Conservation (phyloP, 441 rosid genomes). For the Macaranga tanarius region DNA sequence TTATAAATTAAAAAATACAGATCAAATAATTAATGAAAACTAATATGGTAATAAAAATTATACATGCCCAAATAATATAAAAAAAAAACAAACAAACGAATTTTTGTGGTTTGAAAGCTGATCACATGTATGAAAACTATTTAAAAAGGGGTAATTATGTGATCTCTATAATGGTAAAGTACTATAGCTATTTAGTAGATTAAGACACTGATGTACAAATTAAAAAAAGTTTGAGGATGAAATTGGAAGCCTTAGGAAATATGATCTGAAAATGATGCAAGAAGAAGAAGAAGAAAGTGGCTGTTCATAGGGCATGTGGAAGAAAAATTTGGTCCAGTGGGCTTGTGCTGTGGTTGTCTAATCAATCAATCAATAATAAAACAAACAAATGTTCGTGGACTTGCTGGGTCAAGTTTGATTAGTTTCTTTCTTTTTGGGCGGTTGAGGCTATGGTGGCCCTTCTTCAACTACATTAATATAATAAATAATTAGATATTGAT, state of each 20-base stretch:
- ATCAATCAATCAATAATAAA: slow-evolving; percentile 28
- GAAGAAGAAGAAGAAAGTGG: background rate
- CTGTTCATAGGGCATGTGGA: slow-evolving; percentile 32
- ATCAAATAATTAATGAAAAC: too few species aligned
- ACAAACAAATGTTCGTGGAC: slow-evolving; percentile 29
- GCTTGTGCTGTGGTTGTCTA: slow-evolving; percentile 15
- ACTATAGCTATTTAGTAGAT: too few species aligned
- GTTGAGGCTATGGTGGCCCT: slow-evolving; percentile 23
- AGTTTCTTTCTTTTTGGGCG: slow-evolving; percentile 35
- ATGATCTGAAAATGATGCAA: background rate
- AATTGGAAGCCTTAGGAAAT: background rate
- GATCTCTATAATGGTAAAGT: too few species aligned
- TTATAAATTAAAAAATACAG: too few species aligned
- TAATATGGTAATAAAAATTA: too few species aligned
- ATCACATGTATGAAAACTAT: too few species aligned
- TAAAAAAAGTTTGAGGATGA: background rate
- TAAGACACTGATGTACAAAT: background rate
- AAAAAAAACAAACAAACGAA: too few species aligned
- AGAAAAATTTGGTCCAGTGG: slow-evolving; percentile 17
- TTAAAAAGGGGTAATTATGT: too few species aligned
- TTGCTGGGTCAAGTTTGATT: slow-evolving; percentile 25
- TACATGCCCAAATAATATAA: too few species aligned
- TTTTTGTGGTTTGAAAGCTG: too few species aligned
- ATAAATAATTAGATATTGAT: too few species aligned
- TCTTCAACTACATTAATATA: background rate